Evolutionary conservation across 768 basidiomycete species (phyloP).

Genomic region (Lepiota brunneoincarnata): DNA sequence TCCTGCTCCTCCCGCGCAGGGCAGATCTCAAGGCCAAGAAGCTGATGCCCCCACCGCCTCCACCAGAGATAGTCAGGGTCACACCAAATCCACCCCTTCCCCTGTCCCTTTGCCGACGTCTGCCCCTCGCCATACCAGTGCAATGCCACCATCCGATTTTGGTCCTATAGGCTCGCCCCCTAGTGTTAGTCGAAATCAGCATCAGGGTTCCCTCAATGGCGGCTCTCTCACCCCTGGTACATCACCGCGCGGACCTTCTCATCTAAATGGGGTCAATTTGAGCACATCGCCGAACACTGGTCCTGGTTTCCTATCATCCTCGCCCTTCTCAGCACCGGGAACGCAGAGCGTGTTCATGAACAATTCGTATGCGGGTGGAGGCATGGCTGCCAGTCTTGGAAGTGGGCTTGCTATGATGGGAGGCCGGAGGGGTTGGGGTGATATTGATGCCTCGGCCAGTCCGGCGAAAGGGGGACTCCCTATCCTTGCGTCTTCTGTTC

Average conservation of each 20-base stretch:
- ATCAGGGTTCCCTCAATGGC: conserved; percentile 32
- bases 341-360: conserved; percentile 53
- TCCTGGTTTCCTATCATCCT: conserved; percentile 46
- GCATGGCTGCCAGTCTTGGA: conserved; percentile 65
- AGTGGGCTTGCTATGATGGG: conserved; percentile 46
- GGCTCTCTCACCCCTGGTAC: conserved; percentile 51
- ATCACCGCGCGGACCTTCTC: conserved; percentile 42
- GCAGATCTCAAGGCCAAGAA: conserved; percentile 19
- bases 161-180: conserved; percentile 87
- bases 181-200: conserved; percentile 28
- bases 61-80: conserved; percentile 7
- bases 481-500: conserved; percentile 12
- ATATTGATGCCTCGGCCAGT: conserved; percentile 12
- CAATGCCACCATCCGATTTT: conserved; percentile 50
- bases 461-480: conserved; percentile 6
- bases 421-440: conserved; percentile 38
- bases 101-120: conserved; percentile 56
- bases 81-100: conserved; percentile 26
- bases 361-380: conserved; percentile 36
- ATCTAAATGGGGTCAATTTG: conserved; percentile 31
- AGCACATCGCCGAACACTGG: conserved; percentile 27
- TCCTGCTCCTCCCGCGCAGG: conserved; percentile 42
- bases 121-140: conserved; percentile 47
- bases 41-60: conserved; percentile 7
- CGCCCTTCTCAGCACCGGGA: conserved; percentile 79